Percentiles rank a stretch among this genome's conserved stretches.
Conservation (phyloP, 768 basidiomycete species). For the Cystobasidiopsis lactophilus region DNA sequence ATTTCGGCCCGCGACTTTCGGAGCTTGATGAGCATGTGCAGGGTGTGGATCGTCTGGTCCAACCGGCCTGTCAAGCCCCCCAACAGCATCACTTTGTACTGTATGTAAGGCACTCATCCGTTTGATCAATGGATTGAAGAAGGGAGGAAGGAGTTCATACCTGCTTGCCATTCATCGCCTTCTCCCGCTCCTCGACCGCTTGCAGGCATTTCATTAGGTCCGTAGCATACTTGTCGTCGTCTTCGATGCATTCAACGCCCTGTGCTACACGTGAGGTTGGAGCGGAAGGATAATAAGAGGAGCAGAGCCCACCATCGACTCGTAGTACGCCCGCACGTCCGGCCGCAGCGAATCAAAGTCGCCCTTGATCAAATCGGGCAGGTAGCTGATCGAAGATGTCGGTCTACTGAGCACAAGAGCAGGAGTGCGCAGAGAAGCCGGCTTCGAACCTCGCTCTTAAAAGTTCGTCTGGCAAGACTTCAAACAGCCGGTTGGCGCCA, state of each 20-base stretch:
- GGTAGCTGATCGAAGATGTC: slow-evolving; percentile 33
- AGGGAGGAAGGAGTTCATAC: too few relatives aligned
- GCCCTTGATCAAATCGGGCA: slow-evolving; percentile 75
- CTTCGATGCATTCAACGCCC: slow-evolving; percentile 47
- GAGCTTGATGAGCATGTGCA: slow-evolving; percentile 64
- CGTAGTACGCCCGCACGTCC: slow-evolving; percentile 53
- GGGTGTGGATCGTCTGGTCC: slow-evolving; percentile 79
- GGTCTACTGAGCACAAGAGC: background rate
- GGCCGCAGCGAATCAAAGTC: slow-evolving; percentile 70
- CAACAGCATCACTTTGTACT: slow-evolving; percentile 52
- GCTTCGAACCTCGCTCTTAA: background rate
- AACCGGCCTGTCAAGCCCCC: slow-evolving; percentile 78
- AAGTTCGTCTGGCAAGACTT: slow-evolving; percentile 25
- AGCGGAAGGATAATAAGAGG: background rate
- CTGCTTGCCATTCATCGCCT: slow-evolving; percentile 9
- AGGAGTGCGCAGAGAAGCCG: background rate
- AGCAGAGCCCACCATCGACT: slow-evolving; percentile 30
- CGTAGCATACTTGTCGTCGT: slow-evolving; percentile 59
- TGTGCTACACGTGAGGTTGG: slow-evolving; percentile 25
- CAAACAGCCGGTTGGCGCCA: slow-evolving; percentile 63
- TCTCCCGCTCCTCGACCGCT: slow-evolving; percentile 40
- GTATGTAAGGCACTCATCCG: slow-evolving; percentile 13
- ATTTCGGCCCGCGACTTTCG: slow-evolving; percentile 33
- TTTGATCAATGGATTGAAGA: background rate
- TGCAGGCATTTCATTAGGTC: slow-evolving; percentile 83